Evolutionary conservation across 768 basidiomycete species (phyloP).

Genomic region (Psilocybe subaeruginosa): DNA sequence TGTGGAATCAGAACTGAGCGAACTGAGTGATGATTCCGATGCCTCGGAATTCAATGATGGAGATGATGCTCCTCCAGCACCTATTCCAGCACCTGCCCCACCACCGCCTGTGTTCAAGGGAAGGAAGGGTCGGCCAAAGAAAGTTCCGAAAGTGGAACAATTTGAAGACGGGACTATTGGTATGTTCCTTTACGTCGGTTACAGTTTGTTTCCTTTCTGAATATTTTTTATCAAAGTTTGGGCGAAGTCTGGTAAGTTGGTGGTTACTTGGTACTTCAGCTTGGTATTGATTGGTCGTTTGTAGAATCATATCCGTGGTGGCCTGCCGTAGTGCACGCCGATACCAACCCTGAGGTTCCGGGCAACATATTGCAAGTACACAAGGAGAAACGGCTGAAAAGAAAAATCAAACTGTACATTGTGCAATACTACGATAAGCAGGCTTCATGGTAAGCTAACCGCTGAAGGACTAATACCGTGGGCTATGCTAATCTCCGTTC

Average conservation of each 20-base stretch:
- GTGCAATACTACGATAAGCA: slow-evolving; percentile 81
- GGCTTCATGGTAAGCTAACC: slow-evolving; percentile 56
- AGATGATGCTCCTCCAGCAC: slow-evolving; percentile 6
- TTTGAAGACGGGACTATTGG: slow-evolving; percentile 62
- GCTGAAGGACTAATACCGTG: neutral
- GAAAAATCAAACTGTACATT: slow-evolving; percentile 53
- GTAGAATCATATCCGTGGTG: slow-evolving; percentile 84
- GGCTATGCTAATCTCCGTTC: neutral
- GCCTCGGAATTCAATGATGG: slow-evolving; percentile 15
- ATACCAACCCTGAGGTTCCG: slow-evolving; percentile 63
- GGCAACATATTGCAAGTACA: slow-evolving; percentile 31
- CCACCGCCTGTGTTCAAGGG: slow-evolving; percentile 1
- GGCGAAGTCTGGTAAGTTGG: slow-evolving; percentile 72
- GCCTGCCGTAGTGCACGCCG: slow-evolving; percentile 79
- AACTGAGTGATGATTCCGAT: slow-evolving; percentile 17
- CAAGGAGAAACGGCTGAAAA: slow-evolving; percentile 35
- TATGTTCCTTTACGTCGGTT: slow-evolving; percentile 32
- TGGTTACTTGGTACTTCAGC: neutral
- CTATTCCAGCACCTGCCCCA: neutral
- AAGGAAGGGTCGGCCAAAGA: slow-evolving; percentile 14
- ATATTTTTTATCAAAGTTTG: slow-evolving; percentile 56
- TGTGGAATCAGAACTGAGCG: slow-evolving; percentile 21
- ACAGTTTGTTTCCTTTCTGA: neutral
- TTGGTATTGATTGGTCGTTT: slow-evolving; percentile 5
- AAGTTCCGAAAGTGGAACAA: slow-evolving; percentile 16